Percentiles rank a stretch among this genome's conserved stretches.
Evolutionary conservation across 2,329 filamentous ascomycete genomes (phyloP).

Genomic region (Chaetomium sp.): DNA sequence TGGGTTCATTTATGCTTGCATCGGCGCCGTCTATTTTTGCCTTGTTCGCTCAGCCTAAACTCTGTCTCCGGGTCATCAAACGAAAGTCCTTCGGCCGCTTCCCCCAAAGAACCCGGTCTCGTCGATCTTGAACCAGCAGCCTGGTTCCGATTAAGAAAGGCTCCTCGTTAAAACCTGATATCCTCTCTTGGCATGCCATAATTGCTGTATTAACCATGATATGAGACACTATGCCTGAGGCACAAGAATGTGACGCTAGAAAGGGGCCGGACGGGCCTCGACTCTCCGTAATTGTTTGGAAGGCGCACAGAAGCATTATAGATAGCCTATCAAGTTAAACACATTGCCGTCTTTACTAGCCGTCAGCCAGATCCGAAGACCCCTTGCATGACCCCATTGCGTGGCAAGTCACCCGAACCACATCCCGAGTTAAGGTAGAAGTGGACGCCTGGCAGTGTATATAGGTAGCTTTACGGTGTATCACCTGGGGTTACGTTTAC

Average conservation of each 20-base stretch:
- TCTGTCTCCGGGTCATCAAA: not conserved
- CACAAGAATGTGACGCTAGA: not conserved
- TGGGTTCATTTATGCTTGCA: not conserved
- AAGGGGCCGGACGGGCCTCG: conserved; percentile 11
- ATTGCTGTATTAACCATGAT: not conserved
- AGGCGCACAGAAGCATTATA: not conserved
- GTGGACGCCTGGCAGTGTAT: not conserved
- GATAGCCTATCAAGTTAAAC: not conserved
- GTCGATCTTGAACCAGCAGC: not conserved
- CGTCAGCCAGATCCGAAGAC: not conserved
- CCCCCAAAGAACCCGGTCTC: not conserved
- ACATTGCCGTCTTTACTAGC: not conserved
- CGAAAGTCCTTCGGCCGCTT: not conserved
- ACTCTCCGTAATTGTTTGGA: not conserved
- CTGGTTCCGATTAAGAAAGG: not conserved
- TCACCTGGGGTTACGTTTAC: not conserved
- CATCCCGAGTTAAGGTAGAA: not conserved
- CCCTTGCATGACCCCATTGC: not conserved
- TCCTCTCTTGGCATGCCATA: not conserved
- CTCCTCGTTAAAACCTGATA: not conserved
- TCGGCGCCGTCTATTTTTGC: conserved; percentile 8
- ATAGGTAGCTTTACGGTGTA: not conserved
- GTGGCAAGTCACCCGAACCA: not conserved
- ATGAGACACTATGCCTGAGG: not conserved
- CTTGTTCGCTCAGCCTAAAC: conserved; percentile 8